Conservation (phyloP, 768 basidiomycete genomes). For the Sarcodon aspratus region DNA sequence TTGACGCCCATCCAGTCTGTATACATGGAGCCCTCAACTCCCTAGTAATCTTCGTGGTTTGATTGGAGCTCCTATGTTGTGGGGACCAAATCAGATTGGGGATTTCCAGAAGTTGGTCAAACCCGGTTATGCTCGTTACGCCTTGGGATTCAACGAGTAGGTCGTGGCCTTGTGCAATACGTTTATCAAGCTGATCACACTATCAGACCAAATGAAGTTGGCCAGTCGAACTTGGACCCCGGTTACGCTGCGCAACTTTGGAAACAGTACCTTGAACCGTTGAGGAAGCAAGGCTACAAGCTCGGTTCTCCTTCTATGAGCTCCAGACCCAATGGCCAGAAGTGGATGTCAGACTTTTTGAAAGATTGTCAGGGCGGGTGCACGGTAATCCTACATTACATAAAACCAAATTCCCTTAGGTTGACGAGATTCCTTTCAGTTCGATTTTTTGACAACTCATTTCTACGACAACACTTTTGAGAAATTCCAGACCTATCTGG, state of each 20-base stretch:
- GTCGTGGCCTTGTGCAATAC: constrained; percentile 17
- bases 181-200: constrained; percentile 12
- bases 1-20: background rate
- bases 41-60: too few species aligned
- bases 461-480: constrained; percentile 46
- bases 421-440: constrained; percentile 18
- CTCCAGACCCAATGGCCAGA: constrained; percentile 40
- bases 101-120: constrained; percentile 37
- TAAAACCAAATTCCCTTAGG: too few species aligned
- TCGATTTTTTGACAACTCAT: constrained; percentile 52
- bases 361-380: constrained; percentile 35
- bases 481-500: constrained; percentile 42
- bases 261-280: constrained; percentile 48
- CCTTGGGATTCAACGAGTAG: constrained; percentile 69
- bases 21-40: too few species aligned
- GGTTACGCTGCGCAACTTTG: constrained; percentile 40
- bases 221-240: constrained; percentile 53
- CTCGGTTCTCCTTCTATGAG: constrained; percentile 62
- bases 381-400: constrained; percentile 21
- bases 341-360: constrained; percentile 59
- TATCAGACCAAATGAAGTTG: constrained; percentile 52
- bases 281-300: constrained; percentile 40
- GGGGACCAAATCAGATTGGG: constrained; percentile 42
- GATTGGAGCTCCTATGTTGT: constrained; percentile 35
- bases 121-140: constrained; percentile 36